Conservation (phyloP, 73 alveolate species). For the Symbiodinium pilosum region DNA sequence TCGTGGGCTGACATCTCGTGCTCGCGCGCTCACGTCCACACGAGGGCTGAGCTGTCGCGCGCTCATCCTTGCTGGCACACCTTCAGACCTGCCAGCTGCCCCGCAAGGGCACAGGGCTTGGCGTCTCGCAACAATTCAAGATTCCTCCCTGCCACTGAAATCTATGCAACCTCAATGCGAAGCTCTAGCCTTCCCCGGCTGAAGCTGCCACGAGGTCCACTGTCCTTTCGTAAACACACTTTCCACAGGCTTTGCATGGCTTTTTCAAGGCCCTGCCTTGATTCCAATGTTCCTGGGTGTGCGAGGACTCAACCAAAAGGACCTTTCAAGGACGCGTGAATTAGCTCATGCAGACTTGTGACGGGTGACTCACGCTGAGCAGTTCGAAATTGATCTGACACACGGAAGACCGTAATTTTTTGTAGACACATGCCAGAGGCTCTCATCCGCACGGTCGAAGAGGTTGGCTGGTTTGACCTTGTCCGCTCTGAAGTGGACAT, state of each 20-base stretch:
- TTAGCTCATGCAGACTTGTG: no score
- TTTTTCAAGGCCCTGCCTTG: conserved; percentile 10
- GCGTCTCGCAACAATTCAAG: no score
- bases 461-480: conserved; percentile 60
- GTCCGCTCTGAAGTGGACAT: background rate
- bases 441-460: conserved; percentile 39
- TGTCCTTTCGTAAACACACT: background rate
- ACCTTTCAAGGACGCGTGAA: background rate
- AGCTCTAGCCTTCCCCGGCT: background rate
- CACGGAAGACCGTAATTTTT: no score
- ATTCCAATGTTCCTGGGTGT: conserved; percentile 44
- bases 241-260: background rate
- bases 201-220: conserved; percentile 3
- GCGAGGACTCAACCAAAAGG: conserved; percentile 71
- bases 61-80: background rate
- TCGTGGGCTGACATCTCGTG: conserved; percentile 34
- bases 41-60: conserved; percentile 19
- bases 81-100: background rate
- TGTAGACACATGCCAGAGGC: background rate
- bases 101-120: no score
- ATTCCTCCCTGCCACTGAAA: no score
- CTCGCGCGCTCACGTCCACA: background rate
- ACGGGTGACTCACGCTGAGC: no score
- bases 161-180: no score
- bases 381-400: no score